These are phyloP conservation scores for Fusarium sp. DNA, from an alignment of 2,329 filamentous ascomycete genomes.

Conservation along the genomic window DNA sequence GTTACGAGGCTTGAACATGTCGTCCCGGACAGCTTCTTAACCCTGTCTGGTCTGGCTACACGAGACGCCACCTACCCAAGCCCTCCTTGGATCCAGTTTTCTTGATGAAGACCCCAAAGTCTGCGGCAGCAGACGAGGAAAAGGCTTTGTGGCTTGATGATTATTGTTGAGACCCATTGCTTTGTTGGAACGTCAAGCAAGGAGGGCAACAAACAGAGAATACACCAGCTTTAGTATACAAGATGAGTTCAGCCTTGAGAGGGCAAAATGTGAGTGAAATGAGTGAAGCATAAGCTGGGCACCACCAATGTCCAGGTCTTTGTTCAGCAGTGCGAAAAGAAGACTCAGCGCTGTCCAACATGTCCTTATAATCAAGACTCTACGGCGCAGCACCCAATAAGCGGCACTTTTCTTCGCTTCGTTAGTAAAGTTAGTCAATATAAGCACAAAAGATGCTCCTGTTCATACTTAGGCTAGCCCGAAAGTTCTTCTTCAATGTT, in stretches of 20 bases:
- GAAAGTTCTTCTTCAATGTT: too few species aligned
- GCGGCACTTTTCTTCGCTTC: neutral
- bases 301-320: accelerated
- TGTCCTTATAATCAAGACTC: accelerated
- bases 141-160: accelerated
- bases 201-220: neutral
- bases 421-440: too few species aligned
- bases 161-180: neutral
- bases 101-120: accelerated
- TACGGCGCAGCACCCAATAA: accelerated
- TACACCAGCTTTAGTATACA: too few species aligned
- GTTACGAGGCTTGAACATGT: neutral
- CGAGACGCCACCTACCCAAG: neutral
- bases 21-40: neutral
- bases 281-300: accelerated
- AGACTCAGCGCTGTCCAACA: neutral
- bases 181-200: accelerated
- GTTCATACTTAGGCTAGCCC: too few species aligned
- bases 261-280: accelerated
- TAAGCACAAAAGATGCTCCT: too few species aligned
- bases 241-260: too few species aligned
- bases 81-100: neutral
- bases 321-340: too few species aligned
- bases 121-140: accelerated
- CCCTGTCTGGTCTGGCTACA: neutral